A percentile compares a stretch with the other conserved stretches of the same genome.
Evolutionary conservation across 768 basidiomycete species (phyloP).

Genomic region (Amanita molliuscula): DNA sequence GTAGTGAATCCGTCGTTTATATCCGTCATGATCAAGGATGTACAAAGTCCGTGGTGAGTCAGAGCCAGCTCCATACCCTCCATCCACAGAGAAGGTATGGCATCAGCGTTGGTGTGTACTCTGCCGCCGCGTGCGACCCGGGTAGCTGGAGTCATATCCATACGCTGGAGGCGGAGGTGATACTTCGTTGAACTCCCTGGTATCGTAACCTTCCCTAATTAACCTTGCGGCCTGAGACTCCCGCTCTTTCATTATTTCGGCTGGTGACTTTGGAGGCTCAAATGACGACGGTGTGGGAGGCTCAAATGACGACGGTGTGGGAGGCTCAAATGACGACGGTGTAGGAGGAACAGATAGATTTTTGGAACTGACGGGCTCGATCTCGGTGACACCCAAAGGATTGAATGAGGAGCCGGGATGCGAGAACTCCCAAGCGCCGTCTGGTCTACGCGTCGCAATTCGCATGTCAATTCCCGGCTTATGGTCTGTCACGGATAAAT

Average conservation of each 20-base stretch:
- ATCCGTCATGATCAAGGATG: constrained; percentile 6
- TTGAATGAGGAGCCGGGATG: constrained; percentile 30
- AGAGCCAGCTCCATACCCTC: neutral
- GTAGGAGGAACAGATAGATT: constrained; percentile 13
- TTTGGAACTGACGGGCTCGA: constrained; percentile 12
- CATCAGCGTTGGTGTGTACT: neutral
- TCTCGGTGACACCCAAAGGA: constrained; percentile 26
- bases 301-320: constrained; percentile 9
- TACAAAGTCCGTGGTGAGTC: neutral
- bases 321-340: constrained; percentile 7
- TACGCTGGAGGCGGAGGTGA: constrained; percentile 8
- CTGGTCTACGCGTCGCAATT: constrained; percentile 38
- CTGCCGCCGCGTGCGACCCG: neutral
- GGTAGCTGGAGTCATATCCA: constrained; percentile 1
- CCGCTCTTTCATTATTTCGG: constrained; percentile 5
- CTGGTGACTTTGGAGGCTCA: constrained; percentile 5
- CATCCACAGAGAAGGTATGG: neutral
- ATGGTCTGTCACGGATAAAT: constrained; percentile 25
- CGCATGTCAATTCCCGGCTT: constrained; percentile 48
- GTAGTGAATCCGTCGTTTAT: neutral
- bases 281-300: constrained; percentile 13
- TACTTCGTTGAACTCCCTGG: constrained; percentile 2
- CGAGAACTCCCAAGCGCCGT: constrained; percentile 48
- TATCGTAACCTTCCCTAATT: constrained; percentile 7
- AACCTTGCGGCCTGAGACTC: constrained; percentile 5